Conservation (phyloP, 2,329 filamentous ascomycete species). For the Ceratocystis colombiana region DNA sequence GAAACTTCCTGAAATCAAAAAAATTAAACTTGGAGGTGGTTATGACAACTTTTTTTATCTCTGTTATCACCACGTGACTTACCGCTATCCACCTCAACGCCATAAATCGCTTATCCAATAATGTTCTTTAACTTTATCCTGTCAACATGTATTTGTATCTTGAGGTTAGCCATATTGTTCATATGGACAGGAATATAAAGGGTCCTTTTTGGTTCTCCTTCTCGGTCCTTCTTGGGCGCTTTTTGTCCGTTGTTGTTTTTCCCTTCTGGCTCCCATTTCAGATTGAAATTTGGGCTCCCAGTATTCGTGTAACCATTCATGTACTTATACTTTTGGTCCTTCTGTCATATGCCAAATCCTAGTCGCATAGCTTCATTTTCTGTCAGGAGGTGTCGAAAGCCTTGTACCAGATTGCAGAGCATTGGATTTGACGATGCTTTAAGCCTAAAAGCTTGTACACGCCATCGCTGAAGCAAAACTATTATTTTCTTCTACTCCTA, state of each 20-base stretch:
- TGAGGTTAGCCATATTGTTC: no score
- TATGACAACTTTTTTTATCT: conserved; percentile 26
- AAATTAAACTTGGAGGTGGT: neutral
- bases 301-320: neutral
- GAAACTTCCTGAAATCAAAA: neutral
- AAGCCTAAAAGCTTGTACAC: neutral
- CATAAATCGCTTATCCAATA: neutral
- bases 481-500: neutral
- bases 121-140: neutral
- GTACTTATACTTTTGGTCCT: neutral
- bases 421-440: neutral
- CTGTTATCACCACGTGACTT: conserved; percentile 27
- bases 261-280: no score
- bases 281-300: no score
- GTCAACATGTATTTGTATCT: no score
- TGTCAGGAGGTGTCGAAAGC: conserved; percentile 8
- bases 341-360: conserved; percentile 13
- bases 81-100: neutral
- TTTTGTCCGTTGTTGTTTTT: no score
- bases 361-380: conserved; percentile 9
- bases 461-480: neutral
- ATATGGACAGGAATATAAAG: no score
- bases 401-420: neutral
- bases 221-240: no score
- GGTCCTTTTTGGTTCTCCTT: no score